Evolutionary conservation across 2,329 filamentous ascomycete species (phyloP).

Genomic region (Trichoderma polysporum): DNA sequence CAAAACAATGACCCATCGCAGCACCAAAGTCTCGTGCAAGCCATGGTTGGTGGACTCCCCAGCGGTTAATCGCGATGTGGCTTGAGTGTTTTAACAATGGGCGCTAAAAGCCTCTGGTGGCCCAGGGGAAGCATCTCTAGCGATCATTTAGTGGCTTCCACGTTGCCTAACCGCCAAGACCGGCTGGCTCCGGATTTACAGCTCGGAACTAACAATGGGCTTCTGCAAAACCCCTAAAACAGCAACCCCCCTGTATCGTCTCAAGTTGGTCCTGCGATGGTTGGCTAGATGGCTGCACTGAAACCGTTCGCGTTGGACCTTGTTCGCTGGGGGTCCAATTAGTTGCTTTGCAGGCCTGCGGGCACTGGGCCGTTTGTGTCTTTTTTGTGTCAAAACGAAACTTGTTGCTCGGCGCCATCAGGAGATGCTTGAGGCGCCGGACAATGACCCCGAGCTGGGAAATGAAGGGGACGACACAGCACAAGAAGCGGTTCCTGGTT

Average conservation of each 20-base stretch:
- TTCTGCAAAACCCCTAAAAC: constrained; percentile 14
- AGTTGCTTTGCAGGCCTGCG: neutral
- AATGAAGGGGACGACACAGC: constrained; percentile 17
- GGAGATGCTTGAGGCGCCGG: neutral
- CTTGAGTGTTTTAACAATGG: constrained; percentile 1
- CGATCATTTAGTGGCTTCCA: neutral
- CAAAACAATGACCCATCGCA: neutral
- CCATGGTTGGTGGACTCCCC: neutral
- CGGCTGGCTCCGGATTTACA: constrained; percentile 19
- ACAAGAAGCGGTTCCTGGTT: neutral
- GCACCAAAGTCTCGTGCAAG: too few relatives aligned
- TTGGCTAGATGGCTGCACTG: constrained; percentile 2
- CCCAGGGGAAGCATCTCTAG: neutral
- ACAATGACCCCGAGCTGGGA: neutral
- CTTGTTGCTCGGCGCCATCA: neutral
- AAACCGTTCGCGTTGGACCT: constrained; percentile 20
- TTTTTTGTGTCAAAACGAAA: constrained; percentile 1
- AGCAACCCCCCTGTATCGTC: constrained; percentile 15
- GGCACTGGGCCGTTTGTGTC: neutral
- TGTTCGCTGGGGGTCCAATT: neutral
- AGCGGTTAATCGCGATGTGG: neutral
- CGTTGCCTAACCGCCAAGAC: neutral
- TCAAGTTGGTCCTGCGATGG: constrained; percentile 13
- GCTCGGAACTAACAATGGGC: neutral
- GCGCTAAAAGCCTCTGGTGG: neutral